phyloP scores from a whole-genome alignment of 306 rosid genomes.

The Pyrus betulifolia region DNA sequence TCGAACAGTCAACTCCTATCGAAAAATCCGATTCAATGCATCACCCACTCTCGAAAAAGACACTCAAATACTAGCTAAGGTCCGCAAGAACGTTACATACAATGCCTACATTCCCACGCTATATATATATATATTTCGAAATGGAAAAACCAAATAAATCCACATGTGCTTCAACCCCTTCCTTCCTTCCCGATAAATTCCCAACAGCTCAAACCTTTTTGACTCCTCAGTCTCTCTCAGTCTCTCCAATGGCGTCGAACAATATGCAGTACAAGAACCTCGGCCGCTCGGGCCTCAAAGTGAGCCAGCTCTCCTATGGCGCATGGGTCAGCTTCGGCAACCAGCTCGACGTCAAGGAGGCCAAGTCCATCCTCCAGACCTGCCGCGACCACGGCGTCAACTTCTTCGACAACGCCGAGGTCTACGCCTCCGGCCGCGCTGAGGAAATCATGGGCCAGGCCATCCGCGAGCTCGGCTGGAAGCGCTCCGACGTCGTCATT shows the following conservation, averaged over 20 bases:
- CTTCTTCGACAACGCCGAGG: conserved; percentile 99
- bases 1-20: too few relatives aligned
- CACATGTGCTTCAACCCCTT: background rate
- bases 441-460: conserved; percentile 99
- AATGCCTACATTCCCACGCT: too few relatives aligned
- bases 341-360: conserved; percentile 94
- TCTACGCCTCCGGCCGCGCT: conserved; percentile 90
- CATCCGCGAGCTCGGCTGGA: conserved; percentile 84
- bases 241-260: background rate
- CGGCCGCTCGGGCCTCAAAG: conserved; percentile 81
- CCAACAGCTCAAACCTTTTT: background rate
- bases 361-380: conserved; percentile 78
- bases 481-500: conserved; percentile 82
- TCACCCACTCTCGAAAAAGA: too few relatives aligned
- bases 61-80: too few relatives aligned
- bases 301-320: conserved; percentile 88
- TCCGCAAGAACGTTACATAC: too few relatives aligned
- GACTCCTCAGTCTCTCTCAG: background rate
- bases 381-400: conserved; percentile 93
- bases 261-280: conserved; percentile 85
- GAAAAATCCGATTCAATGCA: too few relatives aligned
- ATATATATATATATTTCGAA: too few relatives aligned
- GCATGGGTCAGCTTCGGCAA: conserved; percentile 98
- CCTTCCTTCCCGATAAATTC: background rate
- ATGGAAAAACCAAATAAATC: background rate